Evolutionary conservation across 1,284 basidiomycete species (phyloP), one percentile per base, ranked within the genome.

Genomic region (Puccinia horiana): DNA sequence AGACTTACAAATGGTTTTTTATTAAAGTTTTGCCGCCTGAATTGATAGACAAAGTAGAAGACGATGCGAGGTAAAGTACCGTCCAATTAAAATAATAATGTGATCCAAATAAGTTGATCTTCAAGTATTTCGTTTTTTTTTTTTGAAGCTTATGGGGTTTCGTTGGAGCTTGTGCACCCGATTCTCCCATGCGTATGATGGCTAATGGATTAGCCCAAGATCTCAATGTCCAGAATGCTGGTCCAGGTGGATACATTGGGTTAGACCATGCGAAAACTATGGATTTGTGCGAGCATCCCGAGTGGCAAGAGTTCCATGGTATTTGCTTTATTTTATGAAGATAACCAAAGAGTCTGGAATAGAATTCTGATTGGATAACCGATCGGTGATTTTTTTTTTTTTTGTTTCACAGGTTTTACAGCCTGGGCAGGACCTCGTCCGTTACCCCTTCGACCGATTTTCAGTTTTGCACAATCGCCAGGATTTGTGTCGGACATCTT

Each of bases 261-360:
- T 37, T 73, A 81, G 87, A 89, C 83, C 89, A 89, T 80, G 83
- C 87, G 12, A 85, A 87, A 20, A 88, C 88, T 0, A 89, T 89
- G 88, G 87, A 89, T 83, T 87, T 89, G 83, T 90, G 89, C 85
- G 85, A 87, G 83, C 88, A 88, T 82, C 88, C 89, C 2, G 86
- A 81, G 42, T 77, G 84, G 65, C 81, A 83, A 69, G 65, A 73
- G 42, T 63, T 83, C 37, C 74, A 81, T 44, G 75, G 81, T 44
- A 29, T 29, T 47, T 63, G 4, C 29, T 20, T 20, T 32, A 2
- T 76, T 42, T 83, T 73, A 80, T 54, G 54, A 72, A 87, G 23
- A 84, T 86, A 35, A 86, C 86, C 81, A 16, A 44, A 8, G 16
- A 16, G 42, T 8, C 16, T 44, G 42, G 16, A 16, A 44, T 6